Conservation (phyloP, 352 stramenopile species). For the Phytopythium mirpurense region DNA sequence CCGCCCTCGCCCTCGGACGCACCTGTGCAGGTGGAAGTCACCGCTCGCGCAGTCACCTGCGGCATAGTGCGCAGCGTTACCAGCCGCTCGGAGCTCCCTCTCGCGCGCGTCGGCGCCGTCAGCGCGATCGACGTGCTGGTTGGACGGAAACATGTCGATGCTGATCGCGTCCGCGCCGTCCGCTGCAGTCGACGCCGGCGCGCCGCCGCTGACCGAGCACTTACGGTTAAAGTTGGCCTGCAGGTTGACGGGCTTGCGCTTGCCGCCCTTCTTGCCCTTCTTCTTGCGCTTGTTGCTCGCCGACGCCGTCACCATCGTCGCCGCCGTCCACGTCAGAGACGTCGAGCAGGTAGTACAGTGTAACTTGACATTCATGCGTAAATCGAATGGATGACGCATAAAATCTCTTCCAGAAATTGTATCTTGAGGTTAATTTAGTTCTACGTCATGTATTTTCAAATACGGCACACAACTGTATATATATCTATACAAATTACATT, state of each 20-base stretch:
- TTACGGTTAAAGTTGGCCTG: conserved; percentile 85
- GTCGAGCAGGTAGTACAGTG: no score
- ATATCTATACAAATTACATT: no score
- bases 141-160: conserved; percentile 78
- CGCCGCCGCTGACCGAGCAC: conserved; percentile 27
- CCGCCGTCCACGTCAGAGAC: background rate
- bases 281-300: conserved; percentile 50
- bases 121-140: conserved; percentile 33
- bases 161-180: conserved; percentile 20
- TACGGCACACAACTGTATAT: no score
- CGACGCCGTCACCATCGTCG: conserved; percentile 57
- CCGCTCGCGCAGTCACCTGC: conserved; percentile 52
- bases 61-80: conserved; percentile 30
- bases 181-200: conserved; percentile 1
- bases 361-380: no score
- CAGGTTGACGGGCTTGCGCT: conserved; percentile 81
- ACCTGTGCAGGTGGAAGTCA: conserved; percentile 87
- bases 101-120: conserved; percentile 7
- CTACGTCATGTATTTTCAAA: no score
- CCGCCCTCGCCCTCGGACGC: no score
- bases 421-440: no score
- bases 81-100: conserved; percentile 6
- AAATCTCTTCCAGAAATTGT: no score
- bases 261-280: conserved; percentile 64
- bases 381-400: no score